Evolutionary conservation across 2,329 filamentous ascomycete species (phyloP).

Genomic region (Xylariales sp.): DNA sequence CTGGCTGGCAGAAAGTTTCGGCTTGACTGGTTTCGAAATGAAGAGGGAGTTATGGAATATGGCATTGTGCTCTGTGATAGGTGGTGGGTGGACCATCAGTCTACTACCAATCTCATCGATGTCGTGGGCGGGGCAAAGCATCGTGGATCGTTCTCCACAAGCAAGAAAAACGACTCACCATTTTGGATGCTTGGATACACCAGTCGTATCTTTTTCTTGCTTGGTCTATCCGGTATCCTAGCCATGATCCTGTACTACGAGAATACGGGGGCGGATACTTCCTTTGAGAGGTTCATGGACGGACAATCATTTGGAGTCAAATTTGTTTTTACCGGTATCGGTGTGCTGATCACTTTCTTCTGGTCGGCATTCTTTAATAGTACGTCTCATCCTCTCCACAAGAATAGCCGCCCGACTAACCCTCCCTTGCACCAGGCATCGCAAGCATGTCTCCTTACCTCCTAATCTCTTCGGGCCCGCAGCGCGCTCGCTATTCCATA

Average conservation of each 20-base stretch:
- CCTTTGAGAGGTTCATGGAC: constrained; percentile 17
- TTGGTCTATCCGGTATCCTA: constrained; percentile 11
- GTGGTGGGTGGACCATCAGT: no score
- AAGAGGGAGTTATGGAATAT: no score
- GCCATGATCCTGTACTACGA: constrained; percentile 22
- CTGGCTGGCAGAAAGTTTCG: no score
- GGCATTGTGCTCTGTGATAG: no score
- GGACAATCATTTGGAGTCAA: background rate
- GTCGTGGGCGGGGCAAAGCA: no score
- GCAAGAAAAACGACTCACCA: background rate
- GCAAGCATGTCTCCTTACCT: background rate
- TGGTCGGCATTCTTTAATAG: background rate
- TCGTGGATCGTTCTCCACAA: no score
- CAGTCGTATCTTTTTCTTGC: background rate
- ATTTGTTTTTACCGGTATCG: background rate
- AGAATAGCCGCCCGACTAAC: background rate
- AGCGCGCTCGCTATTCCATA: background rate
- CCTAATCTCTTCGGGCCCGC: background rate
- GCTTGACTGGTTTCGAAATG: no score
- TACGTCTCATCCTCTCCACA: background rate
- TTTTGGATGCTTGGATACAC: background rate
- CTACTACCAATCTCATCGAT: no score
- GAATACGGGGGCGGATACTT: constrained; percentile 13
- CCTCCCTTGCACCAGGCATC: background rate
- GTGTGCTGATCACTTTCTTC: background rate